These are phyloP conservation scores for Penicillium diatomitis DNA, from an alignment of 495 filamentous ascomycete genomes.

Conservation along the genomic window DNA sequence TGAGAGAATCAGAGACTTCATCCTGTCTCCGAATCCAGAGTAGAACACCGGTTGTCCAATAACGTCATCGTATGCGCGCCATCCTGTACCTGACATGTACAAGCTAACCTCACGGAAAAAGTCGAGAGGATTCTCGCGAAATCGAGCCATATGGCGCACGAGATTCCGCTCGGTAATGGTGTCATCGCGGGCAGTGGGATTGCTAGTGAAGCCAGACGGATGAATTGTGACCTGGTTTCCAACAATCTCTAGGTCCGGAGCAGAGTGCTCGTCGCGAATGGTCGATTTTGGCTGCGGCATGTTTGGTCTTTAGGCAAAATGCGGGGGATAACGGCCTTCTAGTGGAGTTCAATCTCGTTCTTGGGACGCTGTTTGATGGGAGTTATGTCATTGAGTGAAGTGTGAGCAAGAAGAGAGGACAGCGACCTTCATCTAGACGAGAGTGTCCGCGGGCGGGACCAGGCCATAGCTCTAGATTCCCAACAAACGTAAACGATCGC, in stretches of 20 bases:
- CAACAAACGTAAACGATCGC: conserved; percentile 18
- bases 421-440: background rate
- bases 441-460: conserved; percentile 4
- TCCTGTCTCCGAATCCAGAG: conserved; percentile 79
- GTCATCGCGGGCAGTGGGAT: conserved; percentile 30
- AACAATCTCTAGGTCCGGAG: conserved; percentile 76
- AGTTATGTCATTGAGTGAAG: background rate
- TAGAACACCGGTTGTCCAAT: conserved; percentile 93
- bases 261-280: conserved; percentile 33
- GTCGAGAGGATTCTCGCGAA: conserved; percentile 60
- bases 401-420: background rate
- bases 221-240: conserved; percentile 73
- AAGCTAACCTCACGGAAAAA: conserved; percentile 89
- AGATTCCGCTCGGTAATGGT: conserved; percentile 57
- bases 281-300: conserved; percentile 31
- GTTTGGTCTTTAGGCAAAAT: conserved; percentile 1
- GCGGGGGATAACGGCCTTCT: conserved; percentile 1
- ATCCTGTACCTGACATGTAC: conserved; percentile 82
- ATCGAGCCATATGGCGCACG: conserved; percentile 74
- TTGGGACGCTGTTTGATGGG: background rate
- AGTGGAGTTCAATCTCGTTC: background rate
- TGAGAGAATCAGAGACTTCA: conserved; percentile 67
- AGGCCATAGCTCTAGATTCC: conserved; percentile 20
- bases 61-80: conserved; percentile 85
- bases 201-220: conserved; percentile 56